Evolutionary conservation across 805 yeast genomes (phyloP).

Genomic region (Candida morakotiae): DNA sequence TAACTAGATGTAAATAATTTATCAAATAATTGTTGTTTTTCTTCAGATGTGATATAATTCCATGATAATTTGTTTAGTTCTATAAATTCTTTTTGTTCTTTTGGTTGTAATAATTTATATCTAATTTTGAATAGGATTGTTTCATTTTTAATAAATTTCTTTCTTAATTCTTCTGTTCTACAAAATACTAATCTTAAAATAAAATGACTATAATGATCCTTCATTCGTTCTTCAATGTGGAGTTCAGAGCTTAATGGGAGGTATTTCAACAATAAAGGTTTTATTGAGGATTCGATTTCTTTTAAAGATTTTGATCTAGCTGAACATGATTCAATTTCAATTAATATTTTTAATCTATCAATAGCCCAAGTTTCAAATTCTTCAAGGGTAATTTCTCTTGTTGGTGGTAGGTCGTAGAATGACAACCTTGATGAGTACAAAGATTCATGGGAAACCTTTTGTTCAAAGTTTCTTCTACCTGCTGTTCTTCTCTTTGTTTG

Average conservation of each 20-base stretch:
- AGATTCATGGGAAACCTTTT: slow-evolving; percentile 20
- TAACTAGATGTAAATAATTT: slow-evolving; percentile 56
- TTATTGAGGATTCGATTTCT: slow-evolving; percentile 63
- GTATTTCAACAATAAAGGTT: slow-evolving; percentile 58
- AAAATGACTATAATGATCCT: slow-evolving; percentile 90
- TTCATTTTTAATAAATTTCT: slow-evolving; percentile 76
- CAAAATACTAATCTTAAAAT: slow-evolving; percentile 88
- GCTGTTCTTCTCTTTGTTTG: slow-evolving; percentile 71
- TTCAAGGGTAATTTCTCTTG: slow-evolving; percentile 82
- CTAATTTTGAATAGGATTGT: slow-evolving; percentile 69
- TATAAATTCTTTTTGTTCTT: slow-evolving; percentile 73
- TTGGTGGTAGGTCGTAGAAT: slow-evolving; percentile 74
- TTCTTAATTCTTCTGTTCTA: slow-evolving; percentile 76
- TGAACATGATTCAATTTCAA: slow-evolving; percentile 76
- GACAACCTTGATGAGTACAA: slow-evolving; percentile 60
- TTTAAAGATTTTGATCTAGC: slow-evolving; percentile 59
- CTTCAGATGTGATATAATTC: slow-evolving; percentile 62
- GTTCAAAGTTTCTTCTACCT: slow-evolving; percentile 65
- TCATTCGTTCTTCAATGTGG: slow-evolving; percentile 59
- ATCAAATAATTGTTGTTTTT: slow-evolving; percentile 46
- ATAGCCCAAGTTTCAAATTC: slow-evolving; percentile 96
- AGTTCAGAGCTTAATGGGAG: slow-evolving; percentile 47
- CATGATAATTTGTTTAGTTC: slow-evolving; percentile 54
- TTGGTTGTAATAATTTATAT: slow-evolving; percentile 55
- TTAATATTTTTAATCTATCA: slow-evolving; percentile 76